Evolutionary conservation across 345 rosid species (phyloP).

Genomic region (Luvunga scandens): DNA sequence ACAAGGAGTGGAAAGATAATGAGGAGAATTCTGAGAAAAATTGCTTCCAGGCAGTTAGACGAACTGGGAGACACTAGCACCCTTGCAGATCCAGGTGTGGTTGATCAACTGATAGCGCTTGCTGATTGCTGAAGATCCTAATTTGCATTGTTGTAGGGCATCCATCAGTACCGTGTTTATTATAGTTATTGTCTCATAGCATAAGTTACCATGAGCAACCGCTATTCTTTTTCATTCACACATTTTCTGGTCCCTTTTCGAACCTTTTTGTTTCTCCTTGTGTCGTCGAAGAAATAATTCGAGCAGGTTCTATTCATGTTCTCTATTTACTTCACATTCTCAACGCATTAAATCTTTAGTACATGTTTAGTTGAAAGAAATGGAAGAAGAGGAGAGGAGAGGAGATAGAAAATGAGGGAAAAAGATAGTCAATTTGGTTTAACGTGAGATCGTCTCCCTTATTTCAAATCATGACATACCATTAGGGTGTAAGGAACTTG

Average conservation of each 20-base stretch:
- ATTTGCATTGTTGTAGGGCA: not conserved
- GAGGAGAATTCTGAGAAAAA: conserved; percentile 92
- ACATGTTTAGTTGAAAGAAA: no score
- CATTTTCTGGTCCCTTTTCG: not conserved
- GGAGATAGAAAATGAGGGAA: no score
- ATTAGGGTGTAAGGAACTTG: not conserved
- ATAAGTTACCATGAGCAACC: not conserved
- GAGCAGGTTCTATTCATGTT: not conserved
- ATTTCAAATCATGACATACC: no score
- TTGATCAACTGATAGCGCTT: conserved; percentile 71
- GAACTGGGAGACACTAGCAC: conserved; percentile 96
- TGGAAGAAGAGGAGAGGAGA: no score
- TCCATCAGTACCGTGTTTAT: not conserved
- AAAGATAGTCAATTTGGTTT: no score
- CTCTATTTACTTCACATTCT: not conserved
- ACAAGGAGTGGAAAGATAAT: conserved; percentile 98
- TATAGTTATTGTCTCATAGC: not conserved
- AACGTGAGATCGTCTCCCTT: no score
- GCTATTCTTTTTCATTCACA: not conserved
- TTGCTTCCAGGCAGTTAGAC: conserved; percentile 79
- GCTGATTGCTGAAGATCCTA: conserved; percentile 43
- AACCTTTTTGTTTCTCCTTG: not conserved
- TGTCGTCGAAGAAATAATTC: not conserved
- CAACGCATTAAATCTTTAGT: not conserved
- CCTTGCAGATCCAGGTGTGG: conserved; percentile 83